Percentiles rank a stretch among this genome's conserved stretches.
Evolutionary conservation across 495 filamentous ascomycete species (phyloP).

Genomic region (Pseudotulostoma volvatum): DNA sequence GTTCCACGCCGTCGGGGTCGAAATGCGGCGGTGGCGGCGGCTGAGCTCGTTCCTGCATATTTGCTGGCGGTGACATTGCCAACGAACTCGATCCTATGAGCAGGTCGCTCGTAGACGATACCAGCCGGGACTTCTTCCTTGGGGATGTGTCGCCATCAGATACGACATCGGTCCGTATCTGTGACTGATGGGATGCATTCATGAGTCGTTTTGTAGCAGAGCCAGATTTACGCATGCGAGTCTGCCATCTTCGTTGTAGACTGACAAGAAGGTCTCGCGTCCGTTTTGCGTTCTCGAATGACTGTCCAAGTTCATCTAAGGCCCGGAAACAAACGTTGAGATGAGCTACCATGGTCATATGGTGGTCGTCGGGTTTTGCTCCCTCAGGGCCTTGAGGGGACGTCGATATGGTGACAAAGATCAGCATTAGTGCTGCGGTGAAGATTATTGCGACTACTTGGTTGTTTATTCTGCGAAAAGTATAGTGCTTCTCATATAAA

Average conservation of each 20-base stretch:
- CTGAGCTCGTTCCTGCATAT: no score
- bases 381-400: conserved; percentile 9
- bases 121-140: no score
- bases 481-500: conserved; percentile 33
- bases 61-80: no score
- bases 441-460: conserved; percentile 35
- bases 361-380: conserved; percentile 2
- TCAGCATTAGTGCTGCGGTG: conserved; percentile 32
- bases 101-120: no score
- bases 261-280: conserved; percentile 30
- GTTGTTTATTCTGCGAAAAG: conserved; percentile 34
- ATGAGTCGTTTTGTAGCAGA: conserved; percentile 20
- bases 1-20: no score
- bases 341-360: conserved; percentile 29
- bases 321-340: conserved; percentile 33
- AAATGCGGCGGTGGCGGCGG: no score
- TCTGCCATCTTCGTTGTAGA: conserved; percentile 31
- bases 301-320: conserved; percentile 29
- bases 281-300: conserved; percentile 31
- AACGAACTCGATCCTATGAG: no score
- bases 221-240: conserved; percentile 27
- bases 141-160: no score
- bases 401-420: conserved; percentile 29
- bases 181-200: no score
- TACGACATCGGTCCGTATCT: no score